These are phyloP conservation scores for Mortierella sp. DNA, from an alignment of 371 early-diverging fungal genomes.

Conservation along the genomic window DNA sequence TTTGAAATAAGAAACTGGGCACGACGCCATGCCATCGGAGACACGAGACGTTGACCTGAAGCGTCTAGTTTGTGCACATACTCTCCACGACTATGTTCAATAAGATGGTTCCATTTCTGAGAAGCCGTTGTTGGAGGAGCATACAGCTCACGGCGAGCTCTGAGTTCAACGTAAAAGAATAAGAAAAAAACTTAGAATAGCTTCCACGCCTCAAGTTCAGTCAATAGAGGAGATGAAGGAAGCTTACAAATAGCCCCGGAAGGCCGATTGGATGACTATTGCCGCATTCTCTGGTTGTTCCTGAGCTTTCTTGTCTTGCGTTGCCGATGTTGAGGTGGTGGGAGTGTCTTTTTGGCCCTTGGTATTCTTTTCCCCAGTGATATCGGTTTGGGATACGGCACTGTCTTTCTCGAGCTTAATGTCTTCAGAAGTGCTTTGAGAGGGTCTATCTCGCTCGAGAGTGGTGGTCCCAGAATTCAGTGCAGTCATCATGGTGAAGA, in stretches of 20 bases:
- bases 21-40: slow-evolving; percentile 39
- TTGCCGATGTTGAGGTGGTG: too few relatives aligned
- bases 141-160: slow-evolving; percentile 31
- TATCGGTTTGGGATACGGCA: too few relatives aligned
- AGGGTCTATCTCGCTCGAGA: too few relatives aligned
- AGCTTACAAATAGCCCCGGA: slow-evolving; percentile 36
- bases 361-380: too few relatives aligned
- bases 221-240: not conserved
- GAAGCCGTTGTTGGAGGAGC: slow-evolving; percentile 20
- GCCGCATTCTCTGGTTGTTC: slow-evolving; percentile 10
- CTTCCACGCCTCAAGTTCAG: not conserved
- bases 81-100: slow-evolving; percentile 26
- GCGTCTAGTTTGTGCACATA: slow-evolving; percentile 38
- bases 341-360: too few relatives aligned
- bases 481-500: too few relatives aligned
- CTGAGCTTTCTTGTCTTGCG: not conserved
- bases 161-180: not conserved
- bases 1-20: slow-evolving; percentile 44
- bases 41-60: slow-evolving; percentile 4
- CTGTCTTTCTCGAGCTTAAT: too few relatives aligned
- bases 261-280: slow-evolving; percentile 29
- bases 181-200: not conserved
- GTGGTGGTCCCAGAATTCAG: too few relatives aligned
- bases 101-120: slow-evolving; percentile 43
- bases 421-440: too few relatives aligned